Percentiles rank a stretch among this genome's conserved stretches.
These are phyloP conservation scores for Tremella yokohamensis DNA, from an alignment of 768 basidiomycete species.

Conservation along the genomic window DNA sequence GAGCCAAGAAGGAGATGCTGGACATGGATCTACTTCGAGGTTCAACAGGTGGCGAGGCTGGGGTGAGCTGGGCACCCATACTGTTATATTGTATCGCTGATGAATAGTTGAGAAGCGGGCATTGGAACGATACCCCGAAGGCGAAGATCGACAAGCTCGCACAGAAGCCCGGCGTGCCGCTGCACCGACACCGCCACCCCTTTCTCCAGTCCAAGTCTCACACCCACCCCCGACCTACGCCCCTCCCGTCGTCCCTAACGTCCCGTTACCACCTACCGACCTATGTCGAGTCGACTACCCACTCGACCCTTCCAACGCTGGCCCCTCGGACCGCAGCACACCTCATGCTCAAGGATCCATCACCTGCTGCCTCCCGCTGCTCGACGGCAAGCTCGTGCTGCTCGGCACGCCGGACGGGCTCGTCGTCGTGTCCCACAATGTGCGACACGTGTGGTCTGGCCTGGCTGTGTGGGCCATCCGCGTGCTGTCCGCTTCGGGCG, in stretches of 20 bases:
- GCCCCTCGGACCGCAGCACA: background rate
- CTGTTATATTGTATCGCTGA: too few relatives aligned
- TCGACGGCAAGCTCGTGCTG: constrained; percentile 15
- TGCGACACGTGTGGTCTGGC: constrained; percentile 20
- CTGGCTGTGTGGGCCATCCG: constrained; percentile 29
- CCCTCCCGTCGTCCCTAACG: background rate
- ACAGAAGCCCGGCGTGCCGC: constrained; percentile 1
- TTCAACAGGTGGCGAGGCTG: background rate
- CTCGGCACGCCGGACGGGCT: constrained; percentile 24
- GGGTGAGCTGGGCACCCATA: background rate
- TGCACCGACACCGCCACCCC: background rate
- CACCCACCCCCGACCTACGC: background rate
- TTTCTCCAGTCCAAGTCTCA: background rate
- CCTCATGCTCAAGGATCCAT: constrained; percentile 17
- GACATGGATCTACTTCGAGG: background rate
- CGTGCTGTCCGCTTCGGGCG: constrained; percentile 4
- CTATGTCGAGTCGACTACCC: background rate
- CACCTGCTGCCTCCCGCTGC: constrained; percentile 17
- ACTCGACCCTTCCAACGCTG: too few relatives aligned
- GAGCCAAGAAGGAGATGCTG: background rate
- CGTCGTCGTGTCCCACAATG: constrained; percentile 11
- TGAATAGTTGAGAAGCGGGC: background rate
- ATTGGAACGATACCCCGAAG: background rate
- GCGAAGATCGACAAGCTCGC: background rate
- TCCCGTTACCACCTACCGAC: background rate